A percentile compares a stretch with the other conserved stretches of the same genome.
Evolutionary conservation across 2,329 filamentous ascomycete genomes (phyloP).

Genomic region (Colletotrichum theobromicola): DNA sequence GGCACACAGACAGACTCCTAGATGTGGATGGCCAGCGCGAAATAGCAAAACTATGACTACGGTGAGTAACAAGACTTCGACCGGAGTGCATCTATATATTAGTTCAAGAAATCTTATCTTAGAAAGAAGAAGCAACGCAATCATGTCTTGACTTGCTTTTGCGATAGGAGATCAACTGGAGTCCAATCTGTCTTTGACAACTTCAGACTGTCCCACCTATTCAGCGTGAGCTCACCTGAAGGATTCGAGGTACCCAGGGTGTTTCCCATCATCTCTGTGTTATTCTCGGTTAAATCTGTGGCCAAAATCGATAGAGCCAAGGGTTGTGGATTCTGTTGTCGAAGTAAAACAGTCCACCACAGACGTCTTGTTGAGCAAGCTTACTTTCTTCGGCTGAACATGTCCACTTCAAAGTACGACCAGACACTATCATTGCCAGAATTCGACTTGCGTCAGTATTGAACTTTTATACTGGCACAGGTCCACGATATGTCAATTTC

Average conservation of each 20-base stretch:
- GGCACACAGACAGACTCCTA: too few relatives aligned
- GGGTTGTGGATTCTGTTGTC: not conserved
- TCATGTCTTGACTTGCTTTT: too few relatives aligned
- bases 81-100: not conserved
- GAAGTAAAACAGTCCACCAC: not conserved
- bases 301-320: accelerated
- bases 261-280: not conserved
- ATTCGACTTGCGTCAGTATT: not conserved
- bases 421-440: too few relatives aligned
- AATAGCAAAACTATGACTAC: too few relatives aligned
- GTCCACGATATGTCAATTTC: too few relatives aligned
- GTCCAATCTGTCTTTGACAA: too few relatives aligned
- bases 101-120: too few relatives aligned
- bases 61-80: not conserved
- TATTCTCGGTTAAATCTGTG: not conserved
- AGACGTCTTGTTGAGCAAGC: not conserved
- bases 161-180: too few relatives aligned
- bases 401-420: not conserved
- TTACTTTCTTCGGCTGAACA: not conserved
- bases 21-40: too few relatives aligned
- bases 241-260: not conserved
- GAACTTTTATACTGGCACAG: not conserved
- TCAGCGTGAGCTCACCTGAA: too few relatives aligned
- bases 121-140: not conserved
- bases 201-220: too few relatives aligned